These are phyloP conservation scores for Skeletonema grethae DNA, from an alignment of 108 stramenopile species.

Conservation along the genomic window DNA sequence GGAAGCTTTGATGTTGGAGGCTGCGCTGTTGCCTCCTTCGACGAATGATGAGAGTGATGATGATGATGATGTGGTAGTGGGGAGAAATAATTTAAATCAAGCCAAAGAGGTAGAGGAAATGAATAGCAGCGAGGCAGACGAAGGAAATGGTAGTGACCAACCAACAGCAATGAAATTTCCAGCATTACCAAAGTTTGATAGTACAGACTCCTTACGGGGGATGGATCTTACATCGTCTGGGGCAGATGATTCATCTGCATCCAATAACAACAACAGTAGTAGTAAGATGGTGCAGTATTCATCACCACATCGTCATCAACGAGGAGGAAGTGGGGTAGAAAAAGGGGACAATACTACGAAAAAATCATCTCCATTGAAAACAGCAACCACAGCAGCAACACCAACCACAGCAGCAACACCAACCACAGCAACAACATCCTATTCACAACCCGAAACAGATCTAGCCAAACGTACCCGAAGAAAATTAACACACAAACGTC, in stretches of 20 bases:
- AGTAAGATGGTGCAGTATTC: not conserved
- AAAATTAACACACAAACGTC: conserved; percentile 35
- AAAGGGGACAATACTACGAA: not conserved
- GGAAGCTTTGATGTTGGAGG: not conserved
- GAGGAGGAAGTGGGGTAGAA: not conserved
- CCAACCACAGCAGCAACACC: not conserved
- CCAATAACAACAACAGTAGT: not conserved
- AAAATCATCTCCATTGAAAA: not conserved
- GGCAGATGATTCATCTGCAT: not conserved
- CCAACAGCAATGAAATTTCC: not conserved
- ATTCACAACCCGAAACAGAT: not conserved
- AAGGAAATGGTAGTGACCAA: not conserved
- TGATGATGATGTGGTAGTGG: not conserved
- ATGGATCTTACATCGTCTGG: not conserved
- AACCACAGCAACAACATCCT: not conserved
- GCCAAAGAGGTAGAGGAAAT: not conserved
- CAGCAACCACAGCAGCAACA: too few relatives aligned
- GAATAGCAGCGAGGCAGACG: not conserved
- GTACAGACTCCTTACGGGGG: not conserved
- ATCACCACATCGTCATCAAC: not conserved
- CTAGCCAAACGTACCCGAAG: conserved; percentile 6
- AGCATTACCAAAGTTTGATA: not conserved
- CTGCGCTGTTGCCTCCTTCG: not conserved
- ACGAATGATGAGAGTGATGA: not conserved
- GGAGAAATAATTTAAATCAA: not conserved